Conservation (phyloP, 192 early-diverging fungal species). For the Mortierella claussenii region DNA sequence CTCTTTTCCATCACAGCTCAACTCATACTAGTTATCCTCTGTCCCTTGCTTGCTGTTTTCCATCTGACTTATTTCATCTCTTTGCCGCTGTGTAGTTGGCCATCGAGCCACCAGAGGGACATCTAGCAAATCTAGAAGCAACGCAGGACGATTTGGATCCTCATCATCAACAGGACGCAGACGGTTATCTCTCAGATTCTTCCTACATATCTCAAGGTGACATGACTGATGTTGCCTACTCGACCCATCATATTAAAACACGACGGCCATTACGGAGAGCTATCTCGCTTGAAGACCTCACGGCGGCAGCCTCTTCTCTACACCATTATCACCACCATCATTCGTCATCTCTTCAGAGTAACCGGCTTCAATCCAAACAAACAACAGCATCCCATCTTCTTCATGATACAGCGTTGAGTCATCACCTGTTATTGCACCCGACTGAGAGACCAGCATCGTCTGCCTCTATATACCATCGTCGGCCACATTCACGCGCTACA, state of each 20-base stretch:
- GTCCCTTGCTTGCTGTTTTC: neutral
- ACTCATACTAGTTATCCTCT: too few relatives aligned
- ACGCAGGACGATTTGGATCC: slow-evolving; percentile 3
- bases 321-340: neutral
- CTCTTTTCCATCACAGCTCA: too few relatives aligned
- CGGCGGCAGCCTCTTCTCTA: slow-evolving; percentile 3
- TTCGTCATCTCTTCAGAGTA: slow-evolving; percentile 1
- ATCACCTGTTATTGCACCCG: neutral
- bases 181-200: slow-evolving; percentile 42
- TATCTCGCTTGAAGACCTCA: slow-evolving; percentile 38
- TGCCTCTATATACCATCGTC: slow-evolving; percentile 26
- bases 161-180: slow-evolving; percentile 18
- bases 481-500: slow-evolving; percentile 1
- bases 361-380: neutral
- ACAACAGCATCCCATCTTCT: neutral
- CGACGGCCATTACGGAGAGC: slow-evolving; percentile 30
- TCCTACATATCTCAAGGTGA: slow-evolving; percentile 34
- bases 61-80: neutral
- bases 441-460: slow-evolving; percentile 8
- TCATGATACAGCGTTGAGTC: neutral
- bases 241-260: slow-evolving; percentile 3
- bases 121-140: slow-evolving; percentile 7
- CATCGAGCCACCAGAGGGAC: slow-evolving; percentile 17
- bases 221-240: slow-evolving; percentile 19
- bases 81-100: slow-evolving; percentile 15